Base-by-base conservation (phyloP, 768 basidiomycete species). In the Naematelia encephala region DNA sequence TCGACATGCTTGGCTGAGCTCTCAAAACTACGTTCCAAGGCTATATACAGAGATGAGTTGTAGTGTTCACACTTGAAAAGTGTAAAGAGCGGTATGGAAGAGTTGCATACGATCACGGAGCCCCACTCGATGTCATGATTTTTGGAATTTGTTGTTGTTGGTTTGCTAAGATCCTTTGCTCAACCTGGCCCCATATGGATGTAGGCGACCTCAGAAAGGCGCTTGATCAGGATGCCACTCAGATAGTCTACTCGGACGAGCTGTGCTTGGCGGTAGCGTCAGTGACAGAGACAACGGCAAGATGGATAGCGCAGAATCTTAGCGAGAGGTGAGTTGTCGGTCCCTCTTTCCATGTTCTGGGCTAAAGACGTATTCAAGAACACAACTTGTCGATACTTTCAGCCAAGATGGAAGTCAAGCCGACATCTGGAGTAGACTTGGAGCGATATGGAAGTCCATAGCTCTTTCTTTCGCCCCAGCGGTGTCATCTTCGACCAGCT, bases 251-350 rank as follows among this genome's bases (percentile, higher is more conserved):
- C 22, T 60, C 58, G 16, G 65, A 63, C 28, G 66, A 63, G 45
- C 26, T 42, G 1, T 67, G 66, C 29, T 39, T 62, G 30, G 28
- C 30, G 16, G 26, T 56, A 25, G 53, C 62, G n/a, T 44, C 53
- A 30, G 47, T 22, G 5, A 39, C 46, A 10, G 68, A 70, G 28
- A 46, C n/a, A 10, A 57, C 48, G 2, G 67, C 70, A 0, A 46
- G 65, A 51, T 61, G 61, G 50, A n/a, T 67, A 10, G 70, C 66
- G 23, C 62, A 49, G 39, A 51, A 72, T 51, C 61, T 72, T 5
- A 56, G 59, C 22, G 56, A 65, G 51, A 39, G 70, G 70, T 68
- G 26, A 10, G 69, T 52, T 16, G 39, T 43, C 46, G 8, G 8
- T 26, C 46, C 46, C 10, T 47, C 46, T 47, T 61, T 13, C 12